A percentile compares a stretch with the other conserved stretches of the same genome.
Evolutionary conservation across 306 rosid species (phyloP).

Genomic region (Calophaca sinica): DNA sequence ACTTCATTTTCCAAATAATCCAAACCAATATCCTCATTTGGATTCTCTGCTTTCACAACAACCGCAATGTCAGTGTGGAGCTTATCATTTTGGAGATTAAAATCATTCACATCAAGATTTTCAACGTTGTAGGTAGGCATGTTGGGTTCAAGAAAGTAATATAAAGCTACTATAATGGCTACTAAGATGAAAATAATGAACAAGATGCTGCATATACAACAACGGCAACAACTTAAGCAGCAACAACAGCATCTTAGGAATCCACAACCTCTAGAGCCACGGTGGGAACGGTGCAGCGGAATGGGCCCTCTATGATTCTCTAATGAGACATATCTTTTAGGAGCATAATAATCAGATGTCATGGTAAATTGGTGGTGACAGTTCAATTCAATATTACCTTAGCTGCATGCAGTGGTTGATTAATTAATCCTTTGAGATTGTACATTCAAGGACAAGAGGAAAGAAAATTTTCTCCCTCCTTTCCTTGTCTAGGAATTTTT

Average conservation of each 20-base stretch:
- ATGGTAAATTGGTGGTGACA: conserved; percentile 25
- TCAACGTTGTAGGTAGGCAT: conserved; percentile 53
- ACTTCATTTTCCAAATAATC: conserved; percentile 41
- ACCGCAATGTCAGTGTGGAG: conserved; percentile 42
- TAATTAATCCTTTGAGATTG: conserved; percentile 19
- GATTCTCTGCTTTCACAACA: conserved; percentile 54
- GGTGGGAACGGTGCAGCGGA: conserved; percentile 7
- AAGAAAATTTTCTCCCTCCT: conserved; percentile 1
- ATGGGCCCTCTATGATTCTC: neutral
- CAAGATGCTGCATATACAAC: conserved; percentile 16
- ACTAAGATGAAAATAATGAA: conserved; percentile 31
- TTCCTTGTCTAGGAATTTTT: neutral
- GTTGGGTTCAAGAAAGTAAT: conserved; percentile 38
- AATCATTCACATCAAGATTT: conserved; percentile 33
- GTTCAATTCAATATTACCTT: neutral
- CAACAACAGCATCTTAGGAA: conserved; percentile 29
- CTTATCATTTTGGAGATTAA: conserved; percentile 37
- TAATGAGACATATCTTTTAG: neutral
- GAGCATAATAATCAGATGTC: conserved; percentile 15
- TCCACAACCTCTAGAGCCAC: neutral
- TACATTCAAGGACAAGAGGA: neutral
- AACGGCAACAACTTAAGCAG: neutral
- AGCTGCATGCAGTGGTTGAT: neutral
- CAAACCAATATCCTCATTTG: conserved; percentile 52
- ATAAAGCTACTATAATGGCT: neutral